These are phyloP conservation scores for Marvania coccoides DNA, from an alignment of 139 green algal species.

Conservation along the genomic window DNA sequence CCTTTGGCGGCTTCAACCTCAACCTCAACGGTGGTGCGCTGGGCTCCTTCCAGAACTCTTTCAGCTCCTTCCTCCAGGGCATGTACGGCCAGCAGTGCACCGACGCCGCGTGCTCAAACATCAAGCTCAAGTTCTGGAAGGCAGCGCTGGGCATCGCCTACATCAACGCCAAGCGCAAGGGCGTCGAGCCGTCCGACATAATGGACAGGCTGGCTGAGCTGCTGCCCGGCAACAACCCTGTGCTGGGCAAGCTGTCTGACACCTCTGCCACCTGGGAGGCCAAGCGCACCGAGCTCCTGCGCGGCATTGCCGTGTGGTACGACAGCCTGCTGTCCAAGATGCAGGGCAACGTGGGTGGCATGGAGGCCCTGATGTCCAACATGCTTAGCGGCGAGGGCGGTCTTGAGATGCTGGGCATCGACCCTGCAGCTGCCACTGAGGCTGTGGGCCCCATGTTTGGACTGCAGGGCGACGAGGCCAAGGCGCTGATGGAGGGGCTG, in stretches of 20 bases:
- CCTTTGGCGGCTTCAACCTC: background rate
- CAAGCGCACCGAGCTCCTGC: background rate
- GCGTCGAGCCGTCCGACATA: background rate
- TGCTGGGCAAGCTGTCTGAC: background rate
- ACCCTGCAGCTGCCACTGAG: background rate
- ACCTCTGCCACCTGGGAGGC: background rate
- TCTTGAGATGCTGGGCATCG: background rate
- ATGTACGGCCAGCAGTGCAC: background rate
- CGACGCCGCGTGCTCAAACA: background rate
- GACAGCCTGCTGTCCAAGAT: background rate
- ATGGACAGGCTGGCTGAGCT: background rate
- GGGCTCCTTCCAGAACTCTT: background rate
- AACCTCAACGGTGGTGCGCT: background rate
- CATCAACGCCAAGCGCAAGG: background rate
- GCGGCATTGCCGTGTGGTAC: background rate
- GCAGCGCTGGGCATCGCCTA: background rate
- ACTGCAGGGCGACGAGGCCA: constrained; percentile 1
- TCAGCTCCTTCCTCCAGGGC: background rate
- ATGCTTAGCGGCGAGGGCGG: background rate
- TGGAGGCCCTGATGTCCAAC: background rate
- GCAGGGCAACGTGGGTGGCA: background rate
- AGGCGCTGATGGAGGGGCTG: constrained; percentile 6
- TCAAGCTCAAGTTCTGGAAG: background rate
- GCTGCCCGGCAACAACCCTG: background rate
- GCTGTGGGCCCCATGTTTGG: background rate